Conservation (phyloP, 495 filamentous ascomycete species). For the Aspergillus affinis region DNA sequence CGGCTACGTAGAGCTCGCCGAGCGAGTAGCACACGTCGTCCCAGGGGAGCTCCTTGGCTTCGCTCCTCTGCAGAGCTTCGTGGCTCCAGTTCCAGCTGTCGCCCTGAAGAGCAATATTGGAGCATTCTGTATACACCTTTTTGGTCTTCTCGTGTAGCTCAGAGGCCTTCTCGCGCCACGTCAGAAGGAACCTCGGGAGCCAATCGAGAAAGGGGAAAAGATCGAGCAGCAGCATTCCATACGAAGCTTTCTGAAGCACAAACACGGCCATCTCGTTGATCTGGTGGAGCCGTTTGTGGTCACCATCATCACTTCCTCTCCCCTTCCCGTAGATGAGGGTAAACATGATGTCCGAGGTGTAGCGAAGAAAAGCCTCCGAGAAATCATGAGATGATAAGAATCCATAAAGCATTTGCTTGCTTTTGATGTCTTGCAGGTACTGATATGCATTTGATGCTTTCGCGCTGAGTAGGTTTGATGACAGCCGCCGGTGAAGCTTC, state of each 20-base stretch:
- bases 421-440: slow-evolving; percentile 38
- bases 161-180: slow-evolving; percentile 20
- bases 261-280: slow-evolving; percentile 16
- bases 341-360: slow-evolving; percentile 23
- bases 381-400: slow-evolving; percentile 20
- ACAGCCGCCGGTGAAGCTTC: slow-evolving; percentile 34
- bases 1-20: slow-evolving; percentile 37
- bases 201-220: slow-evolving; percentile 28
- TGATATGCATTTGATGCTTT: slow-evolving; percentile 32
- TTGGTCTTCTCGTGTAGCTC: slow-evolving; percentile 4
- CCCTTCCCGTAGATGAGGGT: slow-evolving; percentile 27
- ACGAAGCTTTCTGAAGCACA: slow-evolving; percentile 10
- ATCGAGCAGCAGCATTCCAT: slow-evolving; percentile 22
- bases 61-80: not conserved
- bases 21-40: slow-evolving; percentile 32
- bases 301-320: not conserved
- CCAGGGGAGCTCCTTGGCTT: not conserved
- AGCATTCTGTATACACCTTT: slow-evolving; percentile 2
- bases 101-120: not conserved
- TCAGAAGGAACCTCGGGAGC: slow-evolving; percentile 21
- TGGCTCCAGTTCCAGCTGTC: slow-evolving; percentile 15
- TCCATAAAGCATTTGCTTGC: slow-evolving; percentile 26
- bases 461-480: slow-evolving; percentile 27
- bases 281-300: slow-evolving; percentile 19
- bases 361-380: slow-evolving; percentile 17